Conservation (phyloP, 352 stramenopile species). For the Phytophthora tubulina region DNA sequence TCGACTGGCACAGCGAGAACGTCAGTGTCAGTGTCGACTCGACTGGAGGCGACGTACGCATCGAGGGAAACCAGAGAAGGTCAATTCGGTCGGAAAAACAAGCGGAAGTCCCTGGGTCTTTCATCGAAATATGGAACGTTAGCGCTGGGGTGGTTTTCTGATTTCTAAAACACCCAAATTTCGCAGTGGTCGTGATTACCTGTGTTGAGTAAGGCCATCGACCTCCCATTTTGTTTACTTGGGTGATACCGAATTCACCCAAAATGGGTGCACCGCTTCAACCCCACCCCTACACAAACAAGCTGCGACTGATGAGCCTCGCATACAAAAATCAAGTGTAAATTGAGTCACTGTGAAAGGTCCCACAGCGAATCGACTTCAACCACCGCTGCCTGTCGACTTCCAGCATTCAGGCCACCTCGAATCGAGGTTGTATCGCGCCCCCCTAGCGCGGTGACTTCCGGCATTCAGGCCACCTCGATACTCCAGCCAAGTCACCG, state of each 20-base stretch:
- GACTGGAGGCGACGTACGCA: conserved; percentile 23
- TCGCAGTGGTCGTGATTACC: neutral
- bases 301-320: neutral
- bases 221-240: neutral
- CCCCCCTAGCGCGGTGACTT: too few relatives aligned
- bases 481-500: too few relatives aligned
- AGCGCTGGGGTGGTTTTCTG: neutral
- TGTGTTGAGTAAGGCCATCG: neutral
- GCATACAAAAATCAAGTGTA: conserved; percentile 33
- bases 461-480: too few relatives aligned
- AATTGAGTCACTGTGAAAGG: conserved; percentile 1
- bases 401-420: conserved; percentile 3
- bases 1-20: conserved; percentile 6
- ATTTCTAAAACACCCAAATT: neutral
- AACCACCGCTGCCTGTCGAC: conserved; percentile 30
- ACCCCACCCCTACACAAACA: conserved; percentile 46
- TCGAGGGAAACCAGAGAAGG: conserved; percentile 9
- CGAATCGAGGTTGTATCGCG: too few relatives aligned
- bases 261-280: conserved; percentile 33
- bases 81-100: conserved; percentile 33
- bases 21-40: conserved; percentile 16
- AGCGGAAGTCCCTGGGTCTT: conserved; percentile 13
- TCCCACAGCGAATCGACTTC: conserved; percentile 34
- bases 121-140: conserved; percentile 17
- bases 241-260: conserved; percentile 2